These are phyloP conservation scores for Pseudonitzschia multistriata DNA, from an alignment of 108 stramenopile genomes.

Conservation along the genomic window DNA sequence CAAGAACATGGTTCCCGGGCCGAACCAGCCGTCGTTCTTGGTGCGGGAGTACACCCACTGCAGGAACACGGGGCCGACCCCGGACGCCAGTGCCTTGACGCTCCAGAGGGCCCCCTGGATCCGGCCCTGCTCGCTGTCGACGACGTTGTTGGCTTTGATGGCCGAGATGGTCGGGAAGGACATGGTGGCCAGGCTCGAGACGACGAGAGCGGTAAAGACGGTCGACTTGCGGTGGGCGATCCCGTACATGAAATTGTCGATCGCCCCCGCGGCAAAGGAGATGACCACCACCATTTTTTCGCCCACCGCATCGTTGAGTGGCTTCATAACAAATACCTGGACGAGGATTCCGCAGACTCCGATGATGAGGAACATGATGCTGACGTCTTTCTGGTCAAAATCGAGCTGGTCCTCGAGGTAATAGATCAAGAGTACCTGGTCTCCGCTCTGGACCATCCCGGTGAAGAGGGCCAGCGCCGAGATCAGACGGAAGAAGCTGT, in stretches of 20 bases:
- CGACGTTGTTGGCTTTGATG: constrained; percentile 84
- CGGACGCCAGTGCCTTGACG: constrained; percentile 72
- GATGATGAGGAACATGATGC: constrained; percentile 63
- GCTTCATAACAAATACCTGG: constrained; percentile 71
- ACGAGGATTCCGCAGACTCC: constrained; percentile 70
- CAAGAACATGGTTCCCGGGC: constrained; percentile 81
- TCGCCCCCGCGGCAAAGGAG: constrained; percentile 56
- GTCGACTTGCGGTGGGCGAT: constrained; percentile 58
- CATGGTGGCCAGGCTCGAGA: constrained; percentile 59
- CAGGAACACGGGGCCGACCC: constrained; percentile 62
- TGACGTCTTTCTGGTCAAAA: constrained; percentile 63
- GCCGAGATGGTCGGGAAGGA: constrained; percentile 83
- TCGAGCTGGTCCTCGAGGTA: constrained; percentile 75
- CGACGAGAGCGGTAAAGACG: constrained; percentile 56
- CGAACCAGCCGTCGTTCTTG: constrained; percentile 30
- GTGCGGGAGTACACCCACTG: constrained; percentile 58
- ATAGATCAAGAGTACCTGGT: constrained; percentile 73
- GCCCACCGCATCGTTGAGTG: constrained; percentile 65
- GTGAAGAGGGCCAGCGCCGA: constrained; percentile 74
- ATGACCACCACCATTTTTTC: constrained; percentile 63
- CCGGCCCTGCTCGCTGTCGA: constrained; percentile 73
- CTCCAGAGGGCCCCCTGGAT: constrained; percentile 87
- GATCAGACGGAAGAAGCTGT: constrained; percentile 67
- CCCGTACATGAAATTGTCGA: constrained; percentile 58
- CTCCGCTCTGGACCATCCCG: constrained; percentile 62